These are phyloP conservation scores for Elaeagnus macrophylla DNA, from an alignment of 306 rosid genomes.

Conservation along the genomic window DNA sequence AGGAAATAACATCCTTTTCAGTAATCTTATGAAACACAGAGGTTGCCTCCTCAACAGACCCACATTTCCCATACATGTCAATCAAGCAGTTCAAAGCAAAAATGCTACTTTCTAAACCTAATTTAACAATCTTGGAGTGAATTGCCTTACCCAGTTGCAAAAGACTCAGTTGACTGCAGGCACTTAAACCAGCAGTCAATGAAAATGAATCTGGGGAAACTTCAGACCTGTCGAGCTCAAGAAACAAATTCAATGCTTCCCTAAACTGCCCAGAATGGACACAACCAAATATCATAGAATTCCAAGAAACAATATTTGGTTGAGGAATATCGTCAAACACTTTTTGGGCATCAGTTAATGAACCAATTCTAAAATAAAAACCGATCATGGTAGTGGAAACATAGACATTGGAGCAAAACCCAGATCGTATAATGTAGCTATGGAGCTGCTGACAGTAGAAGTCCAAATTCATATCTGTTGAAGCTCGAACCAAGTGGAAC, in stretches of 20 bases:
- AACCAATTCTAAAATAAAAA: constrained; percentile 23
- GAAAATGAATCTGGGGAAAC: constrained; percentile 41
- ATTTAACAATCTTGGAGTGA: constrained; percentile 44
- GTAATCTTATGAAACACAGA: constrained; percentile 23
- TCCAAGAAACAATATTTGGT: constrained; percentile 49
- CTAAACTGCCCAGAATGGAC: constrained; percentile 36
- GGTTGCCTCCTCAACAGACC: constrained; percentile 30
- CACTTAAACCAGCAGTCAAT: constrained; percentile 43
- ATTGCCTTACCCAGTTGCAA: constrained; percentile 40
- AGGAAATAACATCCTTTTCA: constrained; percentile 46
- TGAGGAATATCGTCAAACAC: constrained; percentile 50
- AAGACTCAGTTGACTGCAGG: constrained; percentile 39
- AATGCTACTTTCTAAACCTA: constrained; percentile 29
- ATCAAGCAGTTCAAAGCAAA: constrained; percentile 60
- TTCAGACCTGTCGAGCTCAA: constrained; percentile 30
- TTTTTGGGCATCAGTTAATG: constrained; percentile 26
- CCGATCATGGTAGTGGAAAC: constrained; percentile 38
- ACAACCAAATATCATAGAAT: constrained; percentile 57
- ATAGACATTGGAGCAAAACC: constrained; percentile 30
- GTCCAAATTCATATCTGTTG: constrained; percentile 19
- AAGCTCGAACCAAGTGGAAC: constrained; percentile 40
- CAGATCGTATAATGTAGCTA: constrained; percentile 43
- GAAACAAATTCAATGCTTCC: constrained; percentile 34
- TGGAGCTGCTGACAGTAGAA: constrained; percentile 42
- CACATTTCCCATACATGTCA: constrained; percentile 75